Conservation (phyloP, 805 yeast genomes). For the Metschnikowia dekortorum region DNA sequence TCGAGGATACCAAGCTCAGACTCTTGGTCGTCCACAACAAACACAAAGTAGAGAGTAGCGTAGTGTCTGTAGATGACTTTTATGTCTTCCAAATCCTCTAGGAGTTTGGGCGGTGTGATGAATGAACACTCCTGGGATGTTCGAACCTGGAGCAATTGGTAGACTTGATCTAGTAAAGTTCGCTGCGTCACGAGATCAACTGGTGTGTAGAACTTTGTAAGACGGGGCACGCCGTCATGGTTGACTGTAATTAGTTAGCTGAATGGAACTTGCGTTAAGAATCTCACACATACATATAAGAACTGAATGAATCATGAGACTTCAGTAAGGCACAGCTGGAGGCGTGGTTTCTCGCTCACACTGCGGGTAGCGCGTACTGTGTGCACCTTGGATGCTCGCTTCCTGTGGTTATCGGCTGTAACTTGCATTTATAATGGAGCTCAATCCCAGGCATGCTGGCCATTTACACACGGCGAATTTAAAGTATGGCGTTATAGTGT, state of each 20-base stretch:
- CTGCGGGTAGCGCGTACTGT: neutral
- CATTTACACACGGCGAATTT: conserved; percentile 52
- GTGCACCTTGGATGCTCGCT: neutral
- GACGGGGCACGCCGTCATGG: conserved; percentile 83
- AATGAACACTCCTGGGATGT: conserved; percentile 80
- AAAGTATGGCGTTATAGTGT: conserved; percentile 54
- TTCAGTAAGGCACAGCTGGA: neutral
- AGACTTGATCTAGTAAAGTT: conserved; percentile 73
- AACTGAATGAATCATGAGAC: conserved; percentile 59
- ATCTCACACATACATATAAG: conserved; percentile 57
- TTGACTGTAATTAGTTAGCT: conserved; percentile 53
- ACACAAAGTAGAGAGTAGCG: conserved; percentile 94
- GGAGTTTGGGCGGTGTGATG: conserved; percentile 79
- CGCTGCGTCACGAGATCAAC: conserved; percentile 82
- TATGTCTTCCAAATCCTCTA: conserved; percentile 66
- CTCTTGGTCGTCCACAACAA: conserved; percentile 94
- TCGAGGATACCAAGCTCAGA: conserved; percentile 91
- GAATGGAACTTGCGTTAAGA: neutral
- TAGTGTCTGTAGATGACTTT: conserved; percentile 90
- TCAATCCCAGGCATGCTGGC: conserved; percentile 42
- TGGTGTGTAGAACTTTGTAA: conserved; percentile 88
- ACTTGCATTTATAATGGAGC: conserved; percentile 4
- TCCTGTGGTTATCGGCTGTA: neutral
- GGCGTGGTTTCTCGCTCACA: neutral
- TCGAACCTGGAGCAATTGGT: conserved; percentile 67